phyloP scores from a whole-genome alignment of 495 filamentous ascomycete genomes.

The Aspergillus steynii region DNA sequence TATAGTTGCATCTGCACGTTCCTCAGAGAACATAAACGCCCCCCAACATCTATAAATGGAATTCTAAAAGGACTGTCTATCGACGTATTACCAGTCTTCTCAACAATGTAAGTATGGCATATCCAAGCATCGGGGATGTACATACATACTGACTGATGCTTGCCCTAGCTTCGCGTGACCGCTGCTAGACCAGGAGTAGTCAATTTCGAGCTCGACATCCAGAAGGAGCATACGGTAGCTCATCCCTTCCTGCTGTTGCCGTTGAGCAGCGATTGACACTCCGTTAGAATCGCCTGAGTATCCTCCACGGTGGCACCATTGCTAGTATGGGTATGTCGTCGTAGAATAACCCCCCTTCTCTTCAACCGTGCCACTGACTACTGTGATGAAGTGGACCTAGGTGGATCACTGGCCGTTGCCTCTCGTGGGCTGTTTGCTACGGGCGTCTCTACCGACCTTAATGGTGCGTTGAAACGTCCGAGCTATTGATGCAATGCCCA shows the following conservation, averaged over 20 bases:
- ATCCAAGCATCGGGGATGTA: not conserved
- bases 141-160: constrained; percentile 9
- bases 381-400: constrained; percentile 71
- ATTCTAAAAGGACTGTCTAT: not conserved
- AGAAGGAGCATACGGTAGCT: constrained; percentile 83
- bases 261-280: constrained; percentile 6
- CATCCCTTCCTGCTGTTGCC: not conserved
- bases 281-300: constrained; percentile 78
- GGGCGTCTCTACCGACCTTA: constrained; percentile 90
- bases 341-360: not conserved
- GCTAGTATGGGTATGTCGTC: constrained; percentile 73
- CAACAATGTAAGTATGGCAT: constrained; percentile 33
- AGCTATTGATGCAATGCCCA: not conserved
- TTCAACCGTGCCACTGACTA: constrained; percentile 6
- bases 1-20: too few species aligned
- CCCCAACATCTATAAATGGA: too few species aligned
- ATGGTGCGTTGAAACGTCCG: constrained; percentile 53
- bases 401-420: constrained; percentile 90
- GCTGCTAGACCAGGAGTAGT: constrained; percentile 76
- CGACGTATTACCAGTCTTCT: constrained; percentile 32
- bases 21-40: too few species aligned
- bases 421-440: constrained; percentile 86
- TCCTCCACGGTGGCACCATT: constrained; percentile 92
- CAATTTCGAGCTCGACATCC: constrained; percentile 82
- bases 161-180: constrained; percentile 68